A percentile compares a stretch with the other conserved stretches of the same genome.
Evolutionary conservation across 257 asterid genomes (phyloP).

Genomic region (Perilla frutescens): DNA sequence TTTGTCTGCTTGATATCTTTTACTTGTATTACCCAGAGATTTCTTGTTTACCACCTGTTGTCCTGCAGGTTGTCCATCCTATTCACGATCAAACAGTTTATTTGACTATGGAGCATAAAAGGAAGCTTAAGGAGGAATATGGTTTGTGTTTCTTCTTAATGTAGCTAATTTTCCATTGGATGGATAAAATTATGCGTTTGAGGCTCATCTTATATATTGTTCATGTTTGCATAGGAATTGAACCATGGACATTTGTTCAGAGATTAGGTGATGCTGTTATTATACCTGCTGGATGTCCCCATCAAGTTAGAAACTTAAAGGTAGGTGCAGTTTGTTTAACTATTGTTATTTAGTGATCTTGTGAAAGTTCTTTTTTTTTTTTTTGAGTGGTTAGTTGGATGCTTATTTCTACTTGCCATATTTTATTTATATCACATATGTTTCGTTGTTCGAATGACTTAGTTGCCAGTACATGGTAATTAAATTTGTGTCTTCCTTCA

Average conservation of each 20-base stretch:
- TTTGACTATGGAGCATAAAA: constrained; percentile 75
- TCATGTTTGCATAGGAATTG: constrained; percentile 60
- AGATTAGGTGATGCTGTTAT: constrained; percentile 85
- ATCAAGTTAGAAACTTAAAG: constrained; percentile 93
- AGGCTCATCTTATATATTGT: constrained; percentile 15
- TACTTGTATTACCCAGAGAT: background rate
- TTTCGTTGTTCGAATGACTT: constrained; percentile 13
- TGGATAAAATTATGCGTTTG: background rate
- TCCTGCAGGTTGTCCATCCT: constrained; percentile 75
- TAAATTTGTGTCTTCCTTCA: background rate
- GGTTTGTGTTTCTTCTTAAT: constrained; percentile 54
- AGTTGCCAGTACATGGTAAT: background rate
- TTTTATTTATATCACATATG: background rate
- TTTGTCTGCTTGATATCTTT: background rate
- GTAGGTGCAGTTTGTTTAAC: constrained; percentile 39
- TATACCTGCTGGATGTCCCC: constrained; percentile 96
- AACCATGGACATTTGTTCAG: constrained; percentile 92
- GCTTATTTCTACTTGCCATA: constrained; percentile 6
- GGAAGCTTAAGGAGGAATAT: constrained; percentile 77
- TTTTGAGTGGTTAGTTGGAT: background rate
- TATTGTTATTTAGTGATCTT: constrained; percentile 4
- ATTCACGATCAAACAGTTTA: constrained; percentile 89
- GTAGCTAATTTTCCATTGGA: constrained; percentile 11
- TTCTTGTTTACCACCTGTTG: background rate
- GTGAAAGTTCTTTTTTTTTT: background rate